Evolutionary conservation across 495 filamentous ascomycete genomes (phyloP).

Genomic region (Penicillium diatomitis): DNA sequence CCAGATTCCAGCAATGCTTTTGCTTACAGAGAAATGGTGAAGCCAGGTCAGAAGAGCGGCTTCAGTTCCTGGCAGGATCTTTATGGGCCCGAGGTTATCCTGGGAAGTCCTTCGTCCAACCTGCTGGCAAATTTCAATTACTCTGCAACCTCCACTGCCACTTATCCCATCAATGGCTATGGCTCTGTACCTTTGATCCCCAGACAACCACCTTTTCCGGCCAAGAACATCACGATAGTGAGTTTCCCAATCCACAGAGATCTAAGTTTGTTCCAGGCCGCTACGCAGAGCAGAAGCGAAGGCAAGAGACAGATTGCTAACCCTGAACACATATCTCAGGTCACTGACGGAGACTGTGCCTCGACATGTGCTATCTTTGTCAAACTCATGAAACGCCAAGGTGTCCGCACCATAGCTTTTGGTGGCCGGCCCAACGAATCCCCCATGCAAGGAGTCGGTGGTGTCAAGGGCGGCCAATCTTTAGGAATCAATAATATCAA

Average conservation of each 20-base stretch:
- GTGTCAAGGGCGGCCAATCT: conserved; percentile 43
- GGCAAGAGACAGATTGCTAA: too few relatives aligned
- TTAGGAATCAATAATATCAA: conserved; percentile 19
- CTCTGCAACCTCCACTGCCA: conserved; percentile 25
- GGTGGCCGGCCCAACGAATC: conserved; percentile 48
- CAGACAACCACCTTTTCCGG: conserved; percentile 29
- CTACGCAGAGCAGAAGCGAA: too few relatives aligned
- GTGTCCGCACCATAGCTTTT: conserved; percentile 50
- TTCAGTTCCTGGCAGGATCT: conserved; percentile 48
- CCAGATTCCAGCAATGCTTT: conserved; percentile 12
- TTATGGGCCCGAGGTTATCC: conserved; percentile 34
- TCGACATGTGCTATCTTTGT: conserved; percentile 55
- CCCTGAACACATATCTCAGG: conserved; percentile 2
- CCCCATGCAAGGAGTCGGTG: conserved; percentile 57
- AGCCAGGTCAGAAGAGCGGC: conserved; percentile 17
- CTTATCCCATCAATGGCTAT: conserved; percentile 32
- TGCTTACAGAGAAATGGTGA: conserved; percentile 12
- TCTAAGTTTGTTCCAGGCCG: too few relatives aligned
- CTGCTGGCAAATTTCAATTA: conserved; percentile 43
- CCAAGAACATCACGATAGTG: conserved; percentile 43
- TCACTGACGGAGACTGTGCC: conserved; percentile 53
- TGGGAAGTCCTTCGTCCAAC: conserved; percentile 35
- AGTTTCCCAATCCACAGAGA: not conserved
- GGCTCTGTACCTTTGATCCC: conserved; percentile 20
- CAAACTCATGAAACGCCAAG: conserved; percentile 46